Base-by-base conservation (phyloP, 2,329 filamentous ascomycete species). In the Aspergillus sp. region DNA sequence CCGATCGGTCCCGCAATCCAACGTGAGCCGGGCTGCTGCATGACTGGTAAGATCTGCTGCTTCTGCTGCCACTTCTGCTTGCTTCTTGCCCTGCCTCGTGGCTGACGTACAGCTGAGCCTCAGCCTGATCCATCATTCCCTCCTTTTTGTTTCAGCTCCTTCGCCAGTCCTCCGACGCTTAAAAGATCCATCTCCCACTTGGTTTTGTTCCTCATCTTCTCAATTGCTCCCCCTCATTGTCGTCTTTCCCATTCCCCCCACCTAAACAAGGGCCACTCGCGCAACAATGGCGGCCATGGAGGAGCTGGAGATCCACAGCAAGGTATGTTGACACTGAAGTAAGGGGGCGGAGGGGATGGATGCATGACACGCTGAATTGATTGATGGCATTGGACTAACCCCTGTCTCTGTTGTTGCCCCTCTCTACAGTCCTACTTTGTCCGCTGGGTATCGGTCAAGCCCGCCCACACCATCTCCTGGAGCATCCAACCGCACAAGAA, bases 401-500 rank as follows among this genome's bases (percentile, higher is more conserved):
- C 10, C 47, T 50, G 63, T 51, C 55, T 15, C 47, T 32, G n/a
- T 36, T n/a, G 47, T 36, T n/a, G 28, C 25, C 9, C 47, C n/a
- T 25, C 63, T 15, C 58, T 36, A 36, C 68, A 98, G 95, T 97
- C 92, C 65, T 99, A 99, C 80, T 92, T 99, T 69, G 91, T 99
- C 59, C 92, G 95, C 73, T 99, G 95, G 94, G 91, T 97, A 69
- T 90, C 92, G 74, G 94, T 97, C 68, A 89, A 92, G 58, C 89
- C 92, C 65, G 90, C 90, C 57, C 89, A 97, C 76, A 97, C 93
- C 54, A 92, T 99, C 70, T 97, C 93, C 15, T 99, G 95, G 95
- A 97, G 92, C 72, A 87, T 99, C 41, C 93, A 98, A 74, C 95
- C 95, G 47, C 92, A 98, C 77, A 98, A 96, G 81, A 98, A 97